These are phyloP conservation scores for Oxyria digyna DNA, from an alignment of 148 eudicot species.

Conservation along the genomic window DNA sequence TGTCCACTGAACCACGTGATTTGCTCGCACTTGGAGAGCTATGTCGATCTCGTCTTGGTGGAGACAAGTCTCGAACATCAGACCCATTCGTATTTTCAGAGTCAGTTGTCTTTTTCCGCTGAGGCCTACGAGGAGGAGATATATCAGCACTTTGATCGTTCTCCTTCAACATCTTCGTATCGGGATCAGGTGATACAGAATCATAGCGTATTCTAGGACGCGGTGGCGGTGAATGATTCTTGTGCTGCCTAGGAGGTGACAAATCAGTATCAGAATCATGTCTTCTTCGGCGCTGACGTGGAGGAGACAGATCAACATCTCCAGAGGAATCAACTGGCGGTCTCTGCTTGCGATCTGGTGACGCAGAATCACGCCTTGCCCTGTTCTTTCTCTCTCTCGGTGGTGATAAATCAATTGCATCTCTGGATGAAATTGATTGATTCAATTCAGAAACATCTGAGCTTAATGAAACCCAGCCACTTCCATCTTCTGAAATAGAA, in stretches of 20 bases:
- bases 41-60: conserved; percentile 33
- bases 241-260: conserved; percentile 8
- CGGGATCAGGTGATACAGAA: conserved; percentile 24
- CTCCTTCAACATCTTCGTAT: not conserved
- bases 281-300: conserved; percentile 17
- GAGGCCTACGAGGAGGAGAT: conserved; percentile 29
- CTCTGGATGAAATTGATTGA: not conserved
- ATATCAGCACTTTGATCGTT: conserved; percentile 18
- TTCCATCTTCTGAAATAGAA: conserved; percentile 83
- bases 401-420: conserved; percentile 36
- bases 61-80: conserved; percentile 27
- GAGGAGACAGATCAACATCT: conserved; percentile 19
- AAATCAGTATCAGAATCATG: conserved; percentile 9
- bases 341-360: not conserved
- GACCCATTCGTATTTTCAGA: conserved; percentile 3
- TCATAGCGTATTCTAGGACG: conserved; percentile 23
- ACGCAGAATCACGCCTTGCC: conserved; percentile 6
- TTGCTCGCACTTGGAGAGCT: conserved; percentile 14
- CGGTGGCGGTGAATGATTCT: conserved; percentile 27
- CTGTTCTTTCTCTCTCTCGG: conserved; percentile 36
- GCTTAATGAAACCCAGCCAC: conserved; percentile 80
- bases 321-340: not conserved
- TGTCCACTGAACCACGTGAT: conserved; percentile 8
- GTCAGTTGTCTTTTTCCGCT: conserved; percentile 10
- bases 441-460: not conserved